These are phyloP conservation scores for Sporothrix pseudoabietina DNA, from an alignment of 2,329 filamentous ascomycete species.

Conservation along the genomic window DNA sequence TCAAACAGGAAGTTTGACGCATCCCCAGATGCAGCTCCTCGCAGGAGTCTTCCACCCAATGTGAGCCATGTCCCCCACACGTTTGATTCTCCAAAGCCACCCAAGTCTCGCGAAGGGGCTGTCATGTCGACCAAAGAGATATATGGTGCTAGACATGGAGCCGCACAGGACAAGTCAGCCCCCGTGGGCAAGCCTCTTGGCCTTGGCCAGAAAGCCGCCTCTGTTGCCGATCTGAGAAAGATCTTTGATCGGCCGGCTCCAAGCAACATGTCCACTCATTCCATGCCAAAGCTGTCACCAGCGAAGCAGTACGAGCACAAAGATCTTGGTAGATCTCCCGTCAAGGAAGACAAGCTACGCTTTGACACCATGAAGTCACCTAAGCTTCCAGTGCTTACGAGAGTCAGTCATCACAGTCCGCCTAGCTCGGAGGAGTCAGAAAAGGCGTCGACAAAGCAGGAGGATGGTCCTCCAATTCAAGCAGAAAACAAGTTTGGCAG, in stretches of 20 bases:
- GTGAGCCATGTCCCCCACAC: not conserved
- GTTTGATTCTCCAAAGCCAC: no score
- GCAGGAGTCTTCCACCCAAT: constrained; percentile 2
- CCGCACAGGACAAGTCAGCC: not conserved
- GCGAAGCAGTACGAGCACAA: not conserved
- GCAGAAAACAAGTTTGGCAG: not conserved
- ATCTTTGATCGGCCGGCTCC: constrained; percentile 21
- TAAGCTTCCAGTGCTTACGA: not conserved
- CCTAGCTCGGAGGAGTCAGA: not conserved
- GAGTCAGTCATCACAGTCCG: not conserved
- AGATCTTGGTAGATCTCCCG: not conserved
- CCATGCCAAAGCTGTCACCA: not conserved
- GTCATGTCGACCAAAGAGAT: not conserved
- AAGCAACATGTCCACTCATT: not conserved
- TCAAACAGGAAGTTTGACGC: not conserved
- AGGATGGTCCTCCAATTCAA: no score
- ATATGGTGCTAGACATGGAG: not conserved
- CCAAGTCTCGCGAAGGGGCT: not conserved
- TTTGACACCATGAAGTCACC: not conserved
- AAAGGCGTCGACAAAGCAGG: no score
- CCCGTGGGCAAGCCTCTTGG: not conserved
- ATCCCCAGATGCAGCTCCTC: constrained; percentile 10
- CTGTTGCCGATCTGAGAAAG: constrained; percentile 21
- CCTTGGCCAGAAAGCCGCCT: not conserved
- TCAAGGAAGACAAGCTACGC: no score